These are phyloP conservation scores for Calycina herbarum DNA, from an alignment of 2,329 filamentous ascomycete genomes.

Conservation along the genomic window DNA sequence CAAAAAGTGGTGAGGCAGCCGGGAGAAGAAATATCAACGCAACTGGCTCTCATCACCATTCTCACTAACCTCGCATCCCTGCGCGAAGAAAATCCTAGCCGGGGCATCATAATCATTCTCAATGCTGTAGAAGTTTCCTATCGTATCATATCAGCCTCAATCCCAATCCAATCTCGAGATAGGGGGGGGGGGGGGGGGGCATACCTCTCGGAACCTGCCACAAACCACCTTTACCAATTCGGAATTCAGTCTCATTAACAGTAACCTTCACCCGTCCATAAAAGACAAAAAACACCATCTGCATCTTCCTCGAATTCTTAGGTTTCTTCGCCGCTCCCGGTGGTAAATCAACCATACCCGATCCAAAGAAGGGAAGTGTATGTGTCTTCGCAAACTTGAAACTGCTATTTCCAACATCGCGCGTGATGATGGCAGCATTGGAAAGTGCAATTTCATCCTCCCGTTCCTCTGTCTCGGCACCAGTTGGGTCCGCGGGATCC, in stretches of 20 bases:
- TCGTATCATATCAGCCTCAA: slow-evolving; percentile 16
- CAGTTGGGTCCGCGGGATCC: slow-evolving; percentile 60
- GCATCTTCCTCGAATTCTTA: slow-evolving; percentile 94
- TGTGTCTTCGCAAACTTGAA: slow-evolving; percentile 91
- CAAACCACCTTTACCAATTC: slow-evolving; percentile 82
- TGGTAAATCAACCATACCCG: slow-evolving; percentile 85
- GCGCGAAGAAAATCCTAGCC: slow-evolving; percentile 87
- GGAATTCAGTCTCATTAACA: slow-evolving; percentile 73
- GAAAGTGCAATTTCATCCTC: slow-evolving; percentile 55
- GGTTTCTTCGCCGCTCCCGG: slow-evolving; percentile 79
- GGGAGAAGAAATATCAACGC: background rate
- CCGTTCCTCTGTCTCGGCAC: slow-evolving; percentile 54
- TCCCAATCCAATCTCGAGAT: background rate
- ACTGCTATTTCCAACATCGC: slow-evolving; percentile 61
- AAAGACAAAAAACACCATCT: slow-evolving; percentile 94
- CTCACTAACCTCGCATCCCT: slow-evolving; percentile 66
- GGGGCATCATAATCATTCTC: slow-evolving; percentile 72
- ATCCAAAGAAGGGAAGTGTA: slow-evolving; percentile 81
- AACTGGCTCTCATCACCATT: slow-evolving; percentile 6
- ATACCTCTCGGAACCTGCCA: slow-evolving; percentile 95
- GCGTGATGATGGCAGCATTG: slow-evolving; percentile 52
- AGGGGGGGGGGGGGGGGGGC: slow-evolving; percentile 36
- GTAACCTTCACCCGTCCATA: slow-evolving; percentile 79
- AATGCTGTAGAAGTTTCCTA: slow-evolving; percentile 94
- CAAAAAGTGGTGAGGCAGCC: no score